Evolutionary conservation across 352 stramenopile genomes (phyloP), one percentile per base, ranked within the genome.

Genomic region (Globisporangium takayamanum): DNA sequence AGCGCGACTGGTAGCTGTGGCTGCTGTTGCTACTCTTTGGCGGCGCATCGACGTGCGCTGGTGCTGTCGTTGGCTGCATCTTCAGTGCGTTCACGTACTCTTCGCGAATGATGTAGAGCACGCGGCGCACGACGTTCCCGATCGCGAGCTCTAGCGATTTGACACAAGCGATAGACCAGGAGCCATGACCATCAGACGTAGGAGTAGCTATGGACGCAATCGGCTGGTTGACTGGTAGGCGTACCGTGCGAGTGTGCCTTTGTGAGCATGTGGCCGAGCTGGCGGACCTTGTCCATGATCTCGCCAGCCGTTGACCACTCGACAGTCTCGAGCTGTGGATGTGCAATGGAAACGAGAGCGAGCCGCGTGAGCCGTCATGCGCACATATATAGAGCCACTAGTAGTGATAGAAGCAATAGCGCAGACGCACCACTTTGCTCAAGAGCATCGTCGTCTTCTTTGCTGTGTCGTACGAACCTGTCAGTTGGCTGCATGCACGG

Each of bases 21-120:
- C 69, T 86, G 22, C 53, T 67, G 53, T 39, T 65, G 52, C 41
- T 63, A 39, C 50, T 63, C 50, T 53, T 63, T 14, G 55, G 30
- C 14, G 49, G 49, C 5, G 55, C 55, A 16, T 63, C 47, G 18
- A 41, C 57, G 7, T 53, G 39, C 46, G 63, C 57, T 5, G 50
- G 30, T 42, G 65, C 70, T 36, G 16, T 67, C 41, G 60, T 53
- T 1, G 65, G 59, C 41, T 71, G 67, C 39, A 74, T 54, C 66
- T 93, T 95, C 25, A 88, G 63, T 15, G 80, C 84, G 57, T 84
- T 90, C 44, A 78, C 70, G 50, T 94, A 76, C 67, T 95, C 88
- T 61, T 96, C 87, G 15, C 88, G 84, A 57, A 96, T 92, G 59
- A 95, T 85, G 67, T 89, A 93, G 30, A 96, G 76, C 57, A 96